Evolutionary conservation across 2,329 filamentous ascomycete genomes (phyloP), one percentile per base, ranked within the genome.

Genomic region (Thermoascus crustaceus): DNA sequence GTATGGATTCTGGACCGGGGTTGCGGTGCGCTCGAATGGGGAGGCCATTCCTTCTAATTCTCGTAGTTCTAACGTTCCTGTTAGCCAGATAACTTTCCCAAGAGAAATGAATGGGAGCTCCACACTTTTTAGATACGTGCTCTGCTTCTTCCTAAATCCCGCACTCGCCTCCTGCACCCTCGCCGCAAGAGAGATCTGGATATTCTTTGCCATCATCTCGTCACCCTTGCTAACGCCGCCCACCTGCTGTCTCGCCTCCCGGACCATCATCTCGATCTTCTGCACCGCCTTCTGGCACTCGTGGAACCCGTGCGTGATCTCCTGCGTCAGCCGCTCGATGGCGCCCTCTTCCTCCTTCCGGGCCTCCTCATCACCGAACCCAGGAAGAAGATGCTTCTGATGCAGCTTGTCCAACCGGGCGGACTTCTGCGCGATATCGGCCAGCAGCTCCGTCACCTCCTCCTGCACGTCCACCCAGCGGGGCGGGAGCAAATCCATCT

Each of bases 391-490:
- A 63, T 98, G 91, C 60, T 96, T 96, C 64, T 94, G 87, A 60
- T 98, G 91, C 42, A 98, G 70, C 55, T 88, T 85, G 55, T 96
- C 91, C 20, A 98, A 74, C 50, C 79, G 80, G 50, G 85, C 79
- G 47, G 86, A 84, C 64, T 93, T 86, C 41, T 77, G 79, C 34
- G 85, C 82, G 46, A 96, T 85, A 39, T 84, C 78, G 42, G 76
- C 73, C 7, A 98, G 75, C 26, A 85, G 67, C 40, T 95, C 86
- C 19, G 82, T 80, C 41, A 98, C 86, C 57, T 96, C 87, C 57
- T 96, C 91, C 53, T 88, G 88, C 40, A 94, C 73, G 55, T 98
- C 91, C 39, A 89, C 83, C 91, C 91, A 98, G 41, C 91, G 80
- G 35, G 91, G 91, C 16, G 91, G 91, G 11, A 98, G 72, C 24